Percentiles rank a stretch among this genome's conserved stretches.
Evolutionary conservation across 352 stramenopile genomes (phyloP).

Genomic region (Globisporangium echinulatum): DNA sequence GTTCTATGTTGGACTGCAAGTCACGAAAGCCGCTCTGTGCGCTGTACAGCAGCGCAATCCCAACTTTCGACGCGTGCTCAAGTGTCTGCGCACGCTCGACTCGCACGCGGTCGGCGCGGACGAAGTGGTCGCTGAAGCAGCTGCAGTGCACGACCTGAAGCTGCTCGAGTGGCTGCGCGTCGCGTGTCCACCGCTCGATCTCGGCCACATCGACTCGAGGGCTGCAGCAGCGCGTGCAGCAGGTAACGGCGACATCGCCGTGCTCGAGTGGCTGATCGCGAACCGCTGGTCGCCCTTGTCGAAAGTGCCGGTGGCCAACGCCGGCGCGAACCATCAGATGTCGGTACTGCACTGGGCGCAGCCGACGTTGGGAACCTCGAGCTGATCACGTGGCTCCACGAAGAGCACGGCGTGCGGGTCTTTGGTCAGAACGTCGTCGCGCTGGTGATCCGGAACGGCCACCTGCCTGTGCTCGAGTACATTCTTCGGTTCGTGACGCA

Average conservation of each 20-base stretch:
- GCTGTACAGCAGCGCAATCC: background rate
- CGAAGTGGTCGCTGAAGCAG: background rate
- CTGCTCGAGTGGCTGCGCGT: background rate
- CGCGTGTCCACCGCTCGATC: background rate
- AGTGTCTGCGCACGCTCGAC: background rate
- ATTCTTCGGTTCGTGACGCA: too few species aligned
- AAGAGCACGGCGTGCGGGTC: background rate
- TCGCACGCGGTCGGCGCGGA: background rate
- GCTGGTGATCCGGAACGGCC: too few species aligned
- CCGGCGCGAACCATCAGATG: background rate
- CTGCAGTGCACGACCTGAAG: background rate
- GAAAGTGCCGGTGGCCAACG: background rate
- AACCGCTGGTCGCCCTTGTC: background rate
- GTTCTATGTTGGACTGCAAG: background rate
- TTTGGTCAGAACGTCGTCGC: too few species aligned
- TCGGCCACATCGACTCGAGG: background rate
- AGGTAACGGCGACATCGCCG: background rate
- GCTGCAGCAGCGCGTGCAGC: background rate
- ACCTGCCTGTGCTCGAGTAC: background rate
- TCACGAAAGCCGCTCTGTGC: background rate
- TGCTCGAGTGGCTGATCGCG: background rate
- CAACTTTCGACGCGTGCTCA: background rate
- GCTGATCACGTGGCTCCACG: background rate
- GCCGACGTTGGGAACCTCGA: background rate
- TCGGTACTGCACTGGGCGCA: background rate